Evolutionary conservation across 2,329 filamentous ascomycete species (phyloP), one percentile per base, ranked within the genome.

Genomic region (Diplodia corticola): DNA sequence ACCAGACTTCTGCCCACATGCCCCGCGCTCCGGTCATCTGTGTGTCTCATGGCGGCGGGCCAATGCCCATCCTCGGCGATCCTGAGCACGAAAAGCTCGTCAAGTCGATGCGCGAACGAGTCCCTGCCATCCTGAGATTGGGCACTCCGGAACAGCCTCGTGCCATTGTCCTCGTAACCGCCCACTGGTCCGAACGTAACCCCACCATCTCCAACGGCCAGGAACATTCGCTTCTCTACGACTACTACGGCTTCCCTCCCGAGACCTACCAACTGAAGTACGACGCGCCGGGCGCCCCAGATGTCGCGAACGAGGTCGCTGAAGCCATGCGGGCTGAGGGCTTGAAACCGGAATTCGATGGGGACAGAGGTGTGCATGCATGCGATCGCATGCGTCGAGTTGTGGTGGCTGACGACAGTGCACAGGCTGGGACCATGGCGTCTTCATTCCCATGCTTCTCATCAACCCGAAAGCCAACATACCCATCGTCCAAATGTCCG

Each of bases 381-480:
- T 15, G 22, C 4, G 15, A 40, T 28, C 10, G 28, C 3, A 37
- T 12, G 6, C 6, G 33, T 35, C 7, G 7, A 10, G 33, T 10
- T 35, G 6, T 35, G 33, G 24, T 49, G 9, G 64, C 61, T 64
- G 30, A 48, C 37, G 30, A 46, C 37, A 28, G 12, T 24, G 2
- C n/a, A 37, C 48, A 76, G 80, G 82, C 67, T 88, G 85, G 85
- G 85, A 88, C 71, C 86, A 88, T 71, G 86, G 85, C 76, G 84
- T 88, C 66, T 88, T 87, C 73, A 75, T 88, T 28, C 85, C 85
- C 6, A 78, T 88, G 75, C 78, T 82, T 53, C 83, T 88, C 50
- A 81, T 85, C 70, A 75, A 83, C 65, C 85, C 86, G 22, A 70
- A 76, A 49, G 85, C 84, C 69, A 75, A 80, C 66, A 72, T 85